These are phyloP conservation scores for Neonectria neomacrospora DNA, from an alignment of 2,329 filamentous ascomycete genomes.

Conservation along the genomic window DNA sequence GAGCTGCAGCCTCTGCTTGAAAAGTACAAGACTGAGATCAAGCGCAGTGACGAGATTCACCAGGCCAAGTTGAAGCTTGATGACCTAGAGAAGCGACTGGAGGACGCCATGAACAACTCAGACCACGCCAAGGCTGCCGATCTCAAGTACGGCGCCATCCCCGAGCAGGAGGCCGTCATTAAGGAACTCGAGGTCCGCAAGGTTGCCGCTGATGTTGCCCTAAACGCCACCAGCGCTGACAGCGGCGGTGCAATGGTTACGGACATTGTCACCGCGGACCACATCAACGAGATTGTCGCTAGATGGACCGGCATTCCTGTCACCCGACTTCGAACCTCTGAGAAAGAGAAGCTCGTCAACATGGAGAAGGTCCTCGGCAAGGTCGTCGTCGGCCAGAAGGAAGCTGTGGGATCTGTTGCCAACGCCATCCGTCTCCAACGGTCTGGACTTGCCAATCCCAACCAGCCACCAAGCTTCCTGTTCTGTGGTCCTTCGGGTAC, in stretches of 20 bases:
- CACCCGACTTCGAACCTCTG: constrained; percentile 90
- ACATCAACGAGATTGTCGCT: constrained; percentile 98
- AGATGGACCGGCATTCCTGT: constrained; percentile 99
- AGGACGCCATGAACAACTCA: constrained; percentile 88
- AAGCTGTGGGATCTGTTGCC: constrained; percentile 91
- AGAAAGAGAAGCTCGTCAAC: constrained; percentile 97
- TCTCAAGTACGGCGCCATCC: constrained; percentile 96
- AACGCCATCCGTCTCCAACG: constrained; percentile 96
- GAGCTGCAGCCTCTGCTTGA: constrained; percentile 91
- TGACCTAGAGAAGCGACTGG: constrained; percentile 87
- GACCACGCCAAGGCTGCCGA: constrained; percentile 91
- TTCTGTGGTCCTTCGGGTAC: constrained; percentile 99
- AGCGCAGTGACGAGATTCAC: constrained; percentile 90
- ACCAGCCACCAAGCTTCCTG: constrained; percentile 96
- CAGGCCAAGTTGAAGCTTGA: constrained; percentile 96
- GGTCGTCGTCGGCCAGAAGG: constrained; percentile 91
- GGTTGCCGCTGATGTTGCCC: constrained; percentile 77
- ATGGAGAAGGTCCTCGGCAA: constrained; percentile 91
- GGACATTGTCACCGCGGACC: constrained; percentile 93
- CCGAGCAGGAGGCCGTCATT: constrained; percentile 86
- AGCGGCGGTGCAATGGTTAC: constrained; percentile 81
- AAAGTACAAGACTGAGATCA: constrained; percentile 95
- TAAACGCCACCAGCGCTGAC: constrained; percentile 67
- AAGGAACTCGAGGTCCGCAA: constrained; percentile 84
- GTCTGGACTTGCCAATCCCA: constrained; percentile 93